phyloP scores from a whole-genome alignment of 2,329 filamentous ascomycete species.

The Hymenoscyphus linearis region DNA sequence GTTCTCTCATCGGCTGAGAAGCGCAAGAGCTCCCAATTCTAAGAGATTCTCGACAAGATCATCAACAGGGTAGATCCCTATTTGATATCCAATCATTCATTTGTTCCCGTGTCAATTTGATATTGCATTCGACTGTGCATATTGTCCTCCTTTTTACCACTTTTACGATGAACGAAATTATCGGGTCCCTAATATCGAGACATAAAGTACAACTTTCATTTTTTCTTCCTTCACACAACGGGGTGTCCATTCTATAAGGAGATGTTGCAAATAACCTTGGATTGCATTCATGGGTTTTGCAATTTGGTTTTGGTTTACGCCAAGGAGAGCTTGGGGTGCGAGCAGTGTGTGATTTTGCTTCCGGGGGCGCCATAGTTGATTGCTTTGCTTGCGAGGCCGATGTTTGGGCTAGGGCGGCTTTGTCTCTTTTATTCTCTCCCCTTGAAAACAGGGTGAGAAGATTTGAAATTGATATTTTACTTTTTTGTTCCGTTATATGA shows the following conservation, averaged over 20 bases:
- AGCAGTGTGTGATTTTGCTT: slow-evolving; percentile 11
- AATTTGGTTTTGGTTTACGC: slow-evolving; percentile 11
- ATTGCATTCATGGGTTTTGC: slow-evolving; percentile 22
- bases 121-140: slow-evolving; percentile 36
- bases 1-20: slow-evolving; percentile 87
- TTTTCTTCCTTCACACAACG: slow-evolving; percentile 13
- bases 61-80: slow-evolving; percentile 32
- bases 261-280: slow-evolving; percentile 15
- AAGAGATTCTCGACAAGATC: slow-evolving; percentile 27
- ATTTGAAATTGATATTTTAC: slow-evolving; percentile 15
- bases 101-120: slow-evolving; percentile 32
- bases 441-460: not conserved
- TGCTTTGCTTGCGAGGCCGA: slow-evolving; percentile 10
- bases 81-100: slow-evolving; percentile 30
- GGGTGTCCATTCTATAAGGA: slow-evolving; percentile 8
- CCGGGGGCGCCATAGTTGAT: not conserved
- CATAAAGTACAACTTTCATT: slow-evolving; percentile 19
- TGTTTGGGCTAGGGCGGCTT: slow-evolving; percentile 3
- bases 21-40: slow-evolving; percentile 68
- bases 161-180: slow-evolving; percentile 31
- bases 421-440: not conserved
- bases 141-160: slow-evolving; percentile 25
- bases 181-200: slow-evolving; percentile 24
- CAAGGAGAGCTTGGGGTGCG: slow-evolving; percentile 20
- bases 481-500: slow-evolving; percentile 16